Percentiles rank a stretch among this genome's conserved stretches.
These are phyloP conservation scores for Spergularia marina DNA, from an alignment of 148 eudicot genomes.

Conservation along the genomic window DNA sequence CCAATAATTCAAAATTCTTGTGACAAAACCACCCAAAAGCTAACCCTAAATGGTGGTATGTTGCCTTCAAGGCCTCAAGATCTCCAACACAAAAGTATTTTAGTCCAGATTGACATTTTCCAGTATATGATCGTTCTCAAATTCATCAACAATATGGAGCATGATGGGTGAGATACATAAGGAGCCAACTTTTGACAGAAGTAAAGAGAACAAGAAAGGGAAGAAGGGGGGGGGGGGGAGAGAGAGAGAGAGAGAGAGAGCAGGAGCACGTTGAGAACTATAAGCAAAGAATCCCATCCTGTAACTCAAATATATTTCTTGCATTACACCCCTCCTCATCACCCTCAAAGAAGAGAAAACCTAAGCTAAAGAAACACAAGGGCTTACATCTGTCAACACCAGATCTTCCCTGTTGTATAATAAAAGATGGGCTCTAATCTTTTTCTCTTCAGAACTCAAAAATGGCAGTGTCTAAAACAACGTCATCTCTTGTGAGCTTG, in stretches of 20 bases:
- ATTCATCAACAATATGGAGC: neutral
- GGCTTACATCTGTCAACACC: neutral
- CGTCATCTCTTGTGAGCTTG: neutral
- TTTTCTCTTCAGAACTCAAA: neutral
- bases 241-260: too few relatives aligned
- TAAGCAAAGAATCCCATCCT: neutral
- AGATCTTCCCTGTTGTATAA: too few relatives aligned
- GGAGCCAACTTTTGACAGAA: neutral
- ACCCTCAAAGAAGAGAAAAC: neutral
- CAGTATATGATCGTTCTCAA: neutral
- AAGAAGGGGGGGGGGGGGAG: neutral
- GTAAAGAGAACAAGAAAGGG: neutral
- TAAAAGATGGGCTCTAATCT: neutral
- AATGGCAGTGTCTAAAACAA: neutral
- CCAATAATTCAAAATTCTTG: neutral
- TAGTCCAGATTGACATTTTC: constrained; percentile 2
- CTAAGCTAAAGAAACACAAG: neutral
- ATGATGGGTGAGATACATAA: neutral
- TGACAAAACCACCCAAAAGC: neutral
- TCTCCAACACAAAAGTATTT: neutral
- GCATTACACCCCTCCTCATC: neutral
- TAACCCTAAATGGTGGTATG: neutral
- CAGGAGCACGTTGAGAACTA: too few relatives aligned
- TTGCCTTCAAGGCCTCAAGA: neutral
- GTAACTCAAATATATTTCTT: neutral